A percentile compares a stretch with the other conserved stretches of the same genome.
Conservation (phyloP, 1,139 yeast genomes). For the Geotrichum citri-aurantii region DNA sequence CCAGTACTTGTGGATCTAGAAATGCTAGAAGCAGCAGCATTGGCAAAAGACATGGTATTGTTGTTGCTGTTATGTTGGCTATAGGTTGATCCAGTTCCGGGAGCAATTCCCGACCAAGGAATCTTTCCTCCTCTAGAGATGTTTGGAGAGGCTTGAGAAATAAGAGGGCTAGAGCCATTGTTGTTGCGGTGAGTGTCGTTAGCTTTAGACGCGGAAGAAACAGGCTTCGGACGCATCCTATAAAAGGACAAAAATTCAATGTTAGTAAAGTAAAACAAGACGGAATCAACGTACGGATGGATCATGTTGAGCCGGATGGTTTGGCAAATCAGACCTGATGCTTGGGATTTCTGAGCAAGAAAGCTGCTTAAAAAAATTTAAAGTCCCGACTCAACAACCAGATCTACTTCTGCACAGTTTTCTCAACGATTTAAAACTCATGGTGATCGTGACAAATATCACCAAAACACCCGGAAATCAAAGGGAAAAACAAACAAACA, state of each 20-base stretch:
- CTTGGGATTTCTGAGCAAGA: neutral
- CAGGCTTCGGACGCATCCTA: slow-evolving; percentile 20
- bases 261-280: slow-evolving; percentile 1
- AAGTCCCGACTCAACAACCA: neutral
- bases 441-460: neutral
- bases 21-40: slow-evolving; percentile 17
- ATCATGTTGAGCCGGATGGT: neutral
- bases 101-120: slow-evolving; percentile 27
- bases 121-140: slow-evolving; percentile 19
- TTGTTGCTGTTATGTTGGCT: neutral
- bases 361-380: neutral
- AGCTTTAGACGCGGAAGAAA: slow-evolving; percentile 8
- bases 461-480: neutral
- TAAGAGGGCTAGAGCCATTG: slow-evolving; percentile 4
- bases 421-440: neutral
- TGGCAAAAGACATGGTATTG: slow-evolving; percentile 18
- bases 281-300: neutral
- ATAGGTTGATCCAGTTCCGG: slow-evolving; percentile 17
- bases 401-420: neutral
- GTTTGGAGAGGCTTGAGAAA: slow-evolving; percentile 4
- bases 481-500: neutral
- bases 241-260: neutral
- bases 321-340: neutral
- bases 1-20: slow-evolving; percentile 11
- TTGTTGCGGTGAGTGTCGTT: slow-evolving; percentile 9